Base-by-base conservation (phyloP, 306 rosid genomes). In the Ormosia semicastrata region DNA sequence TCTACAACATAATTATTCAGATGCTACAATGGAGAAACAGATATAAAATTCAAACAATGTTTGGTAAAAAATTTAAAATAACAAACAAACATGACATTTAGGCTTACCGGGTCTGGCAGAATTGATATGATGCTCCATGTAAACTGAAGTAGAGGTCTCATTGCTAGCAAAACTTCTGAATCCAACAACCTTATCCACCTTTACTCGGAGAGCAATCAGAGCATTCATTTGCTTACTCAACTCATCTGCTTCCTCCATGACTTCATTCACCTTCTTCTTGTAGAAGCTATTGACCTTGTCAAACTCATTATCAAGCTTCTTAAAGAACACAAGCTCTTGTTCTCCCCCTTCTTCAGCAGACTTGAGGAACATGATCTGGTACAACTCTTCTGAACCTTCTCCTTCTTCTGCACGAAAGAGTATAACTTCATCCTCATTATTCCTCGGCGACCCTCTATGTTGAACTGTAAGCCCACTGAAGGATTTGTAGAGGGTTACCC, bases 161-260 rank as follows among this genome's bases (percentile, higher is more conserved):
- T 67, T 76, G 36, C 54, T 82, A 62, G 52, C 73, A 68, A 73
- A 15, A 85, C 71, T 72, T 8, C 36, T 40, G 46, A 81, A 76
- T 14, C 67, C 77, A 34, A 66, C 80, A 24, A 24, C 24, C 67
- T 86, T 84, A 74, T 94, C 93, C 0, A 94, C 93, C 86, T 84
- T 94, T 1, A 91, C 69, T 57, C 93, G 71, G 7, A 90, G 82
- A 83, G 94, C 94, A 85, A 92, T 87, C 44, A 94, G 79, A 83
- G 83, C 88, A 82, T 88, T 87, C 93, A 94, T 94, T 86, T 94
- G 97, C 73, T 75, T 85, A n/a, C 87, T 85, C 75, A 94, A 81
- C 79, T 90, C 93, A 59, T 90, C 90, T 9, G 97, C 97, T 88
- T 92, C 95, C 44, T 70, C 80, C 83, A 78, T 76, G 63, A 87